Percentiles rank a stretch among this genome's conserved stretches.
Evolutionary conservation across 352 stramenopile genomes (phyloP).

Genomic region (Phytophthora citrophthora): DNA sequence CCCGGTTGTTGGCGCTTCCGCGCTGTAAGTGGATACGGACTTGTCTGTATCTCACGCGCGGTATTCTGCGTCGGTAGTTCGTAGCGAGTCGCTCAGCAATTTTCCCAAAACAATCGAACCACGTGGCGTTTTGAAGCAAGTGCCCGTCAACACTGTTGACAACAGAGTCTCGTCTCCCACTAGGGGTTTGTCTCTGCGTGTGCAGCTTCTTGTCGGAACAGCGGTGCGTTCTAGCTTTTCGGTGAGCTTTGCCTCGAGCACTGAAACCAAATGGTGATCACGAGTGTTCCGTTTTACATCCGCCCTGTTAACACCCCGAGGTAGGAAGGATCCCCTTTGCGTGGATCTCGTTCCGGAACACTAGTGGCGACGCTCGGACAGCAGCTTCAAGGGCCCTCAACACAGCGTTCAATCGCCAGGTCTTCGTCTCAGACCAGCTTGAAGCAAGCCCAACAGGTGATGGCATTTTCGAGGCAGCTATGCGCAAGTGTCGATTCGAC

Average conservation of each 20-base stretch:
- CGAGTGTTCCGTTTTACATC: conserved; percentile 22
- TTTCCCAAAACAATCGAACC: conserved; percentile 10
- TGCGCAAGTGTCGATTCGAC: conserved; percentile 22
- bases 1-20: conserved; percentile 73
- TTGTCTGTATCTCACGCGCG: neutral
- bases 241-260: conserved; percentile 22
- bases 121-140: conserved; percentile 24
- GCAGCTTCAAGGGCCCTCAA: neutral
- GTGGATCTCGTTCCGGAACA: conserved; percentile 2
- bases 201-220: conserved; percentile 5
- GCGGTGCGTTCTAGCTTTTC: conserved; percentile 15
- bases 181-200: conserved; percentile 15
- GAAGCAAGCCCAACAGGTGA: neutral
- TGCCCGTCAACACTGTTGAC: conserved; percentile 6
- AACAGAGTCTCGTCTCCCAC: conserved; percentile 21
- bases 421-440: conserved; percentile 3
- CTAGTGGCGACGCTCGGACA: neutral
- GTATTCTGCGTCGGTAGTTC: neutral
- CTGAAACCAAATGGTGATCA: conserved; percentile 16
- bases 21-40: conserved; percentile 43
- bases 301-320: conserved; percentile 2
- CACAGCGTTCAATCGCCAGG: conserved; percentile 22
- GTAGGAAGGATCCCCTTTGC: conserved; percentile 9
- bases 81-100: conserved; percentile 5
- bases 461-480: conserved; percentile 3